Evolutionary conservation across 1,284 basidiomycete species (phyloP), one percentile per base, ranked within the genome.

Genomic region (Puccinia polysora): DNA sequence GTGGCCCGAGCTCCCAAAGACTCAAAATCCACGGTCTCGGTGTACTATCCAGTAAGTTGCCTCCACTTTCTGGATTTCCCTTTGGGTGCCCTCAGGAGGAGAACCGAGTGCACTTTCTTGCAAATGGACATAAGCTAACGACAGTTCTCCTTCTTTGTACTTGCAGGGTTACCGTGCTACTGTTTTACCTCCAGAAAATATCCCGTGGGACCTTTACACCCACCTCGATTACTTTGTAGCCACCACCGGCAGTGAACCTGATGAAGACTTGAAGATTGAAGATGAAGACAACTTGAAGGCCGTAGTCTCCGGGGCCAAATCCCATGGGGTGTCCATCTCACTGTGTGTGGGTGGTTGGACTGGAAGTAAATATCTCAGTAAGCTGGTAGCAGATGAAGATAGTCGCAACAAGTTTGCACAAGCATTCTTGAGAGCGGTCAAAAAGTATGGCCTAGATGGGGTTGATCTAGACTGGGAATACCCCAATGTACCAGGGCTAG

Each of bases 391-490:
- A 10, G 43, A 72, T 45, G 60, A 60, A 23, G 36, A 63, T 6
- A 72, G 58, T 36, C 45, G 69, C 20, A 64, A 50, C 32, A 40
- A 25, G 2, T 72, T 72, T 18, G 69, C 49, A 3, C 59, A 72
- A 23, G 30, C 49, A 12, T 34, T 63, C 25, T 12, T 38, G 34
- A 50, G 49, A 10, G 36, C 52, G 18, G 59, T 72, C 28, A 10
- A 72, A 2, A 72, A 63, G 40, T 53, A 72, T 18, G 58, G 25
- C 14, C 64, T 72, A 36, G 50, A 71, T 38, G 69, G 69, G 2
- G 32, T 71, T 49, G 69, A 71, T 7, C 6, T 63, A 32, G 69
- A 71, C 47, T 71, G 69, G 69, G 69, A 71, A 23, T 71, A 71
- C 43, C 69, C 69, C 20, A 47, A 45, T 28, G 58, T 60, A 8